Conservation (phyloP, 2,329 filamentous ascomycete species). For the Pezicula carpinea region DNA sequence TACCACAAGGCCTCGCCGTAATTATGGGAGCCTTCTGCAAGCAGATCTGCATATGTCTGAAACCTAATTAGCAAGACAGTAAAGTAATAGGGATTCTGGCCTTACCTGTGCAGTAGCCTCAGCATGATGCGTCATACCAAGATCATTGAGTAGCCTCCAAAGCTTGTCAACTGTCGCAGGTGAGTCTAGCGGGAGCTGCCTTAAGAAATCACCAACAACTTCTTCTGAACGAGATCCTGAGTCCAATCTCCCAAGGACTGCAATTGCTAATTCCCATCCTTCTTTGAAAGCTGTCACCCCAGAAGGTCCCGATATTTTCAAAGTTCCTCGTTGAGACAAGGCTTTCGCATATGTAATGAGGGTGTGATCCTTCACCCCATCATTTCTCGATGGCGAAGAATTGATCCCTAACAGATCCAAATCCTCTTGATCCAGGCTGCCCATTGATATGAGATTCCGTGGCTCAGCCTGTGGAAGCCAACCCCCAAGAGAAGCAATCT, state of each 20-base stretch:
- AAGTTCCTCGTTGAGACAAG: constrained; percentile 48
- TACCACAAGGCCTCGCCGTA: constrained; percentile 88
- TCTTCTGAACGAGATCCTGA: constrained; percentile 65
- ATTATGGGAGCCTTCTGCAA: constrained; percentile 66
- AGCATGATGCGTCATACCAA: constrained; percentile 75
- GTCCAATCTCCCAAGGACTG: constrained; percentile 77
- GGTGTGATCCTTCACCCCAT: constrained; percentile 73
- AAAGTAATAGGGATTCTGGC: constrained; percentile 13
- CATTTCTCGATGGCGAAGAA: constrained; percentile 50
- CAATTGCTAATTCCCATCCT: constrained; percentile 87
- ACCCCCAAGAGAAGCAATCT: constrained; percentile 75
- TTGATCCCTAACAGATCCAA: constrained; percentile 72
- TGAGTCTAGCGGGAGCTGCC: constrained; percentile 66
- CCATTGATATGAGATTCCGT: constrained; percentile 48
- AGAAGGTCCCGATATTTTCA: constrained; percentile 14
- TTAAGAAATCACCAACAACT: constrained; percentile 68
- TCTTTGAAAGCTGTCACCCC: constrained; percentile 42
- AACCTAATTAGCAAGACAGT: constrained; percentile 20
- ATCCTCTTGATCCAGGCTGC: constrained; percentile 74
- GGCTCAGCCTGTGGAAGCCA: constrained; percentile 67
- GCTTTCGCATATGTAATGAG: constrained; percentile 71
- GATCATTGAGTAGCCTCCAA: constrained; percentile 69
- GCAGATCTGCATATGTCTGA: constrained; percentile 76
- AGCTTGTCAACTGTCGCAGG: constrained; percentile 74
- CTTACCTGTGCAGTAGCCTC: constrained; percentile 78